phyloP scores from a whole-genome alignment of 1,139 yeast species.

The Geotrichum siamense region DNA sequence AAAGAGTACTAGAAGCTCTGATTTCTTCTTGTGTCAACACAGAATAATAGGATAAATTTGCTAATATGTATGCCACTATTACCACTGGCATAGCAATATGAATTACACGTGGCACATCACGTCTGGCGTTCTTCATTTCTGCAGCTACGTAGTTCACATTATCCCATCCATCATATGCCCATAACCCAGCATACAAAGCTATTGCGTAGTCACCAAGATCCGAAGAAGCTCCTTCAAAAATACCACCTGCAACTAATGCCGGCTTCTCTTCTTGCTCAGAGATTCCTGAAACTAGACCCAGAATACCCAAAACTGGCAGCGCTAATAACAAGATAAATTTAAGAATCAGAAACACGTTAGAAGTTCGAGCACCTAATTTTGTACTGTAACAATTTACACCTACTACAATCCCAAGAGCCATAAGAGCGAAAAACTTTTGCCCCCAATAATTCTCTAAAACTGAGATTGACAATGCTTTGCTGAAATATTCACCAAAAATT shows the following conservation, averaged over 20 bases:
- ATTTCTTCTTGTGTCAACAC: constrained; percentile 34
- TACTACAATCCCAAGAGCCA: constrained; percentile 29
- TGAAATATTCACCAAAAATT: constrained; percentile 37
- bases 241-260: constrained; percentile 21
- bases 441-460: constrained; percentile 27
- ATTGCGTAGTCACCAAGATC: constrained; percentile 34
- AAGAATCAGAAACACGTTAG: constrained; percentile 34
- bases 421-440: constrained; percentile 32
- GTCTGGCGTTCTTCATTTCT: constrained; percentile 36
- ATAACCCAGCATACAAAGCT: constrained; percentile 39
- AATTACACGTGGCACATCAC: constrained; percentile 38
- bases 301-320: constrained; percentile 33
- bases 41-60: constrained; percentile 36
- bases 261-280: constrained; percentile 26
- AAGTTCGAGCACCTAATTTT: constrained; percentile 34
- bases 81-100: constrained; percentile 39
- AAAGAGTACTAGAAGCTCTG: constrained; percentile 35
- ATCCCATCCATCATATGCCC: constrained; percentile 45
- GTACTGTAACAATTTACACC: constrained; percentile 33
- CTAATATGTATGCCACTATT: constrained; percentile 34
- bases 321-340: constrained; percentile 33
- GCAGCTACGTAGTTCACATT: constrained; percentile 40
- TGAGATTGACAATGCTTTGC: constrained; percentile 22
- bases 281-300: constrained; percentile 22
- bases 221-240: constrained; percentile 30